Conservation (phyloP, 2,329 filamentous ascomycete genomes). For the Aspergillus terreus region DNA sequence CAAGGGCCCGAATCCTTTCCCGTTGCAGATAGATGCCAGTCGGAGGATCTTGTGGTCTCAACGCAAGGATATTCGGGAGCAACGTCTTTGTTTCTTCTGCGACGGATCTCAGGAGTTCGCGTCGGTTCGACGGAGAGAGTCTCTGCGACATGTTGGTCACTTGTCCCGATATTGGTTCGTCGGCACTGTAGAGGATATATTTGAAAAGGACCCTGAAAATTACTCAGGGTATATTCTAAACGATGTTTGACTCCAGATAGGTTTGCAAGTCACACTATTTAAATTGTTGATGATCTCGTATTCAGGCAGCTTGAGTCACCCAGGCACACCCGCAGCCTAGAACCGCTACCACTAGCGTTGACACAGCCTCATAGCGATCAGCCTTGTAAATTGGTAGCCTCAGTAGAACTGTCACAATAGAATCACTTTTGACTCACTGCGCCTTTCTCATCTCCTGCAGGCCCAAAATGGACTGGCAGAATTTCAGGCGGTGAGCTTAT, state of each 20-base stretch:
- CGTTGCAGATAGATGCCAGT: constrained; percentile 39
- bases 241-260: no score
- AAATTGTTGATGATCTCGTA: no score
- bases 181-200: no score
- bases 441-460: neutral
- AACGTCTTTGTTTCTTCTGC: constrained; percentile 48
- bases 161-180: no score
- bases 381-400: no score
- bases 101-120: constrained; percentile 35
- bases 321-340: no score
- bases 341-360: no score
- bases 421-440: neutral
- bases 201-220: neutral
- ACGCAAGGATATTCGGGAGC: constrained; percentile 47
- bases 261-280: no score
- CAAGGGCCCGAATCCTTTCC: constrained; percentile 38
- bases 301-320: no score
- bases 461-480: constrained; percentile 3
- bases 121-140: constrained; percentile 1
- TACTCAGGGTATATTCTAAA: neutral
- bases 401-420: neutral
- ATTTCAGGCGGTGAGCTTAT: constrained; percentile 27
- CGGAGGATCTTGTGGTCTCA: constrained; percentile 40
- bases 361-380: no score
- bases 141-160: neutral